Base-by-base conservation (phyloP, 2,329 filamentous ascomycete genomes). In the Exophiala aquamarina region DNA sequence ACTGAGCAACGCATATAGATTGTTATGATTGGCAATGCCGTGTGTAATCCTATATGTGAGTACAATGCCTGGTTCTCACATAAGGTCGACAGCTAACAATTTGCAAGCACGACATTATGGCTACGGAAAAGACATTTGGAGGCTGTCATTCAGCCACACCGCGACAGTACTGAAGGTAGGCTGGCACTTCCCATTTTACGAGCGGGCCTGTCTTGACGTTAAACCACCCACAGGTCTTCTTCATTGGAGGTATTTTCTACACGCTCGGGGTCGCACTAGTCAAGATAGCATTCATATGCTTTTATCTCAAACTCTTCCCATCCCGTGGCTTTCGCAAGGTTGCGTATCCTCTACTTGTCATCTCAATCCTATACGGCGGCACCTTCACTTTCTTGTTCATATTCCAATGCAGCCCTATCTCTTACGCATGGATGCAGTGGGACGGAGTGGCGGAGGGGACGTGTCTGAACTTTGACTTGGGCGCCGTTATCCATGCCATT, bases 371-470 rank as follows among this genome's bases (percentile, higher is more conserved):
- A 11, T 66, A 66, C 19, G 29, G 61, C 36, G 46, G 66, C 9
- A 50, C 57, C 2, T 70, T 69, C 41, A 45, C 65, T 2, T 52
- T 66, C 13, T 57, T 65, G 19, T 68, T 70, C 44, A 55, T 66
- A 11, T 66, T 67, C 38, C 66, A 71, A 33, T 71, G 68, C 47
- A 54, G 50, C 3, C 70, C 70, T 1, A 56, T 71, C 8, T 38
- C 49, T 2, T 69, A 63, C 21, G 67, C 68, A 29, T 84, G 81
- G 81, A 66, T 62, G 0, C 65, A 63, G 33, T 83, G 78, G 77
- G 71, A 76, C 36, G 69, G 69, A 1, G 61, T 70, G 39, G 66
- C 72, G 20, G 2, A 60, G 0, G 79, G 79, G 1, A 63, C 52
- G 1, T 83, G 80, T 50, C 57, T 76, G 15, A 65, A 78, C 44